Evolutionary conservation across 2,329 filamentous ascomycete species (phyloP).

Genomic region (Fusarium tupiense): DNA sequence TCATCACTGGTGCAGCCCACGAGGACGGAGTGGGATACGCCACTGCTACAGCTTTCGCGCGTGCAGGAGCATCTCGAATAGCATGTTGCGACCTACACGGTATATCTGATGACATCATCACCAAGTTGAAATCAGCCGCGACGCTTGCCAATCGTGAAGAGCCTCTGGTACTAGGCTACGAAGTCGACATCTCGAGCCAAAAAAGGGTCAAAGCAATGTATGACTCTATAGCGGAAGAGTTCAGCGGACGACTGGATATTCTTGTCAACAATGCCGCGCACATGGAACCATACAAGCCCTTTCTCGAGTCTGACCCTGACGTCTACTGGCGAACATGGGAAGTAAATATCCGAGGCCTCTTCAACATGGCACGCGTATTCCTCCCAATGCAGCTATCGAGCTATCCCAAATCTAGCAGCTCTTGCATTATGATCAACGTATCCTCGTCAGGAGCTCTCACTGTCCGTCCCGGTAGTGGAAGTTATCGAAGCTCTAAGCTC

Average conservation of each 20-base stretch:
- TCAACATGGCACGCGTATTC: not conserved
- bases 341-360: not conserved
- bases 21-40: not conserved
- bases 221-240: fast-evolving
- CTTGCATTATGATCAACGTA: not conserved
- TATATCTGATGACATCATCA: not conserved
- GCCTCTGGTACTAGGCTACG: not conserved
- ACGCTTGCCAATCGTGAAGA: not conserved
- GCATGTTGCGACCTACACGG: not conserved
- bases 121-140: not conserved
- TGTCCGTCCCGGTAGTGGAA: not conserved
- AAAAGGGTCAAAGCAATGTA: not conserved
- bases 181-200: not conserved
- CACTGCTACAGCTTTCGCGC: not conserved
- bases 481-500: not conserved
- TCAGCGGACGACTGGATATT: not conserved
- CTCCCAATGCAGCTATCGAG: not conserved
- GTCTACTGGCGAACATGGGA: not conserved
- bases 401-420: fast-evolving
- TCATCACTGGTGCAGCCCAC: not conserved
- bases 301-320: not conserved
- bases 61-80: not conserved
- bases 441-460: not conserved
- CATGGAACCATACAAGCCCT: not conserved
- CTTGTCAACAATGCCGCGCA: not conserved